Evolutionary conservation across 257 asterid species (phyloP).

Genomic region (Nemophila menziesii): DNA sequence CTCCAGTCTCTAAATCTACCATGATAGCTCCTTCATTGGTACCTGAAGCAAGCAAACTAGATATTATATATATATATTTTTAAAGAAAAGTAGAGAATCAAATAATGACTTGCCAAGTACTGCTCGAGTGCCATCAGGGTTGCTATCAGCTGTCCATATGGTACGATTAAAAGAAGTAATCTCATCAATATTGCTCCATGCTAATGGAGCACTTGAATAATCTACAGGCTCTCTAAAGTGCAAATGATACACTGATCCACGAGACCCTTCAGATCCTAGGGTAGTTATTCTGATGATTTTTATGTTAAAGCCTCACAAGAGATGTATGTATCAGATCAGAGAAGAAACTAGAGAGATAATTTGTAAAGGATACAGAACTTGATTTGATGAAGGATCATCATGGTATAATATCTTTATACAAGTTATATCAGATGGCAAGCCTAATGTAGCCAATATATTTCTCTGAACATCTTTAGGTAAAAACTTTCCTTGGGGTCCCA

Average conservation of each 20-base stretch:
- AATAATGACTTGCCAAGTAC: conserved; percentile 51
- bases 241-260: conserved; percentile 59
- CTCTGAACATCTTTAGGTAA: conserved; percentile 32
- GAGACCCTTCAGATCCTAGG: conserved; percentile 57
- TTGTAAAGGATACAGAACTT: conserved; percentile 73
- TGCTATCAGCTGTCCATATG: conserved; percentile 71
- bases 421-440: conserved; percentile 56
- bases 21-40: conserved; percentile 63
- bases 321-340: not conserved
- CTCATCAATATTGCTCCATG: conserved; percentile 13
- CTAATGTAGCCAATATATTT: conserved; percentile 19
- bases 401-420: conserved; percentile 42
- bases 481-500: conserved; percentile 21
- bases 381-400: conserved; percentile 27
- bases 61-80: not conserved
- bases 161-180: conserved; percentile 48
- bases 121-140: conserved; percentile 42
- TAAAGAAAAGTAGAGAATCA: conserved; percentile 1
- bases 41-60: conserved; percentile 35
- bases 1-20: conserved; percentile 57
- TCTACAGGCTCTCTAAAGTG: conserved; percentile 47
- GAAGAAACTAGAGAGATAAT: too few species aligned
- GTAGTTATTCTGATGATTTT: conserved; percentile 59
- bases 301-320: conserved; percentile 15
- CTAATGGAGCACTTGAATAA: conserved; percentile 12